Evolutionary conservation across 768 basidiomycete genomes (phyloP).

Genomic region (Chalciporus pseudorubinellus): DNA sequence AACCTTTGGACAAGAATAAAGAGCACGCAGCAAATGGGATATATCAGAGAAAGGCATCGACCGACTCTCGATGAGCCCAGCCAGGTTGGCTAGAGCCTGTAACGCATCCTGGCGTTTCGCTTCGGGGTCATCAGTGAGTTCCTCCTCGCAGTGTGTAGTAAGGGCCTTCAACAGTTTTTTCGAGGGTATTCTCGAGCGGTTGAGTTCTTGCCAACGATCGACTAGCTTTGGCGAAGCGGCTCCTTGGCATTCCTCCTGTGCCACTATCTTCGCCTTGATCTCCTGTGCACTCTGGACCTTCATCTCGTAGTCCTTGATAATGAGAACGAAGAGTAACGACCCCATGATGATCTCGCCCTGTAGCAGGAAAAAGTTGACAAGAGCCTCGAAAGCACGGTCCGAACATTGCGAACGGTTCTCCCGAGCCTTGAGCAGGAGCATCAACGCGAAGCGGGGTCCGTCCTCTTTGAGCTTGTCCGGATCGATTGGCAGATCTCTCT

Average conservation of each 20-base stretch:
- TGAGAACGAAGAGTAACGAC: slow-evolving; percentile 61
- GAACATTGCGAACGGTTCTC: slow-evolving; percentile 53
- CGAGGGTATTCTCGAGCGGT: slow-evolving; percentile 18
- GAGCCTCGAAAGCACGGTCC: slow-evolving; percentile 55
- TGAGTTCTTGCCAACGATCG: slow-evolving; percentile 20
- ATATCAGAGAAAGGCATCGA: slow-evolving; percentile 46
- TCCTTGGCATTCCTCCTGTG: slow-evolving; percentile 14
- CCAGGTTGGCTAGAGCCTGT: slow-evolving; percentile 63
- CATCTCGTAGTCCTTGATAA: slow-evolving; percentile 63
- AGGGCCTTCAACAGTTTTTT: slow-evolving; percentile 36
- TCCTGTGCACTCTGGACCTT: slow-evolving; percentile 31
- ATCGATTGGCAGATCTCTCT: slow-evolving; percentile 30
- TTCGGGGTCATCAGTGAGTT: slow-evolving; percentile 28
- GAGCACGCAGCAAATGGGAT: slow-evolving; percentile 42
- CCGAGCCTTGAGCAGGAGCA: slow-evolving; percentile 53
- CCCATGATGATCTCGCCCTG: slow-evolving; percentile 82
- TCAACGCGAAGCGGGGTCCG: slow-evolving; percentile 49
- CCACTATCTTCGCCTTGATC: slow-evolving; percentile 19
- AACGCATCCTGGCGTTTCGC: slow-evolving; percentile 37
- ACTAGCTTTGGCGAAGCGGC: slow-evolving; percentile 14
- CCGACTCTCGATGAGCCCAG: slow-evolving; percentile 47
- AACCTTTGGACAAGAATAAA: slow-evolving; percentile 47
- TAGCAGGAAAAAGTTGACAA: slow-evolving; percentile 63
- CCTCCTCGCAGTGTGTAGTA: slow-evolving; percentile 25
- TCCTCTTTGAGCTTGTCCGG: slow-evolving; percentile 37